Percentiles rank a stretch among this genome's conserved stretches.
phyloP scores from a whole-genome alignment of 371 early-diverging fungal genomes.

The Mycotypha africana region DNA sequence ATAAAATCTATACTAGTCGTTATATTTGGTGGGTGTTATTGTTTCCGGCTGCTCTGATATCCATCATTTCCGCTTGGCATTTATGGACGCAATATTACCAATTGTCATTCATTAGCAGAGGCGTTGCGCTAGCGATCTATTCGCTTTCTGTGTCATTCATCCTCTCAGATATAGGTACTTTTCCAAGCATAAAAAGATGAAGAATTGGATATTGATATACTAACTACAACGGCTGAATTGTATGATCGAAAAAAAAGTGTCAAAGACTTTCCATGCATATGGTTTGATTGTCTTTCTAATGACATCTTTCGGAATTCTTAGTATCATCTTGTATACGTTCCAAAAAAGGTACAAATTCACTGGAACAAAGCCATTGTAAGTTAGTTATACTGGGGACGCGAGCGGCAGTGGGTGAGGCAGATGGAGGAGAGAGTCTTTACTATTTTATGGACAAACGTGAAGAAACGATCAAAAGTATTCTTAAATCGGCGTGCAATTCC shows the following conservation, averaged over 20 bases:
- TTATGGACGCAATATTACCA: constrained; percentile 39
- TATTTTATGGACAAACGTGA: too few relatives aligned
- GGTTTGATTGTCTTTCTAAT: constrained; percentile 27
- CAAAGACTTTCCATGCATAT: constrained; percentile 18
- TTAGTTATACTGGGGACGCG: too few relatives aligned
- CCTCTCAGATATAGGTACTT: constrained; percentile 25
- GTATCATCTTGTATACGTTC: constrained; percentile 23
- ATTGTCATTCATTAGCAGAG: constrained; percentile 15
- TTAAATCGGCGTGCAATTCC: neutral
- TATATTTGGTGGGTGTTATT: constrained; percentile 35
- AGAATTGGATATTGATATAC: neutral
- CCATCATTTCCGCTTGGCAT: constrained; percentile 23
- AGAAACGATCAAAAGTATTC: too few relatives aligned
- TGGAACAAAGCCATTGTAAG: constrained; percentile 32
- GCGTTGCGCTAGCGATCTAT: constrained; percentile 16
- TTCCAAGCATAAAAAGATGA: neutral
- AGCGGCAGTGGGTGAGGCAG: too few relatives aligned
- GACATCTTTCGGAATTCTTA: constrained; percentile 18
- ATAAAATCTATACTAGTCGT: constrained; percentile 8
- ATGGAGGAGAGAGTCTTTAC: too few relatives aligned
- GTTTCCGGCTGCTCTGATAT: constrained; percentile 17
- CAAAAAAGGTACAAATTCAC: constrained; percentile 23
- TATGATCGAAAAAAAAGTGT: constrained; percentile 20
- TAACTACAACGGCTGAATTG: too few relatives aligned
- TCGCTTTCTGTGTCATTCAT: constrained; percentile 23